Evolutionary conservation across 139 green algal genomes (phyloP).

Genomic region (Nannochloris sp.): DNA sequence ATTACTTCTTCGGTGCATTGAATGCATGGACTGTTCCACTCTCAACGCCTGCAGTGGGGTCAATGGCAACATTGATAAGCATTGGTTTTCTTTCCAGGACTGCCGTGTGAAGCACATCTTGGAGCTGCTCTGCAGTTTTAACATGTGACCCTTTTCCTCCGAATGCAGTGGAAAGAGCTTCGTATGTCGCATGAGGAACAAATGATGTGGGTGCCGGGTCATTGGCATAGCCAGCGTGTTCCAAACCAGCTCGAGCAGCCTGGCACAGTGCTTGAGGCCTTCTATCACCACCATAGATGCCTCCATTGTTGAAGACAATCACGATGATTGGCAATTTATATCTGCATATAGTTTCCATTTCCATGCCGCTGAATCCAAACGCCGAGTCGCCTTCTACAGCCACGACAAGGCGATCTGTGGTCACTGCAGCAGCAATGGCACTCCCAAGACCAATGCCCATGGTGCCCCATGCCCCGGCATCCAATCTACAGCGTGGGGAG

Average conservation of each 20-base stretch:
- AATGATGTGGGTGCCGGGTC: conserved; percentile 70
- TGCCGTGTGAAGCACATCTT: conserved; percentile 24
- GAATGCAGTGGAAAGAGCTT: conserved; percentile 62
- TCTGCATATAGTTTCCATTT: conserved; percentile 60
- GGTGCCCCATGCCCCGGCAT: conserved; percentile 74
- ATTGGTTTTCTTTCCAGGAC: conserved; percentile 31
- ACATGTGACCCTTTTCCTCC: conserved; percentile 41
- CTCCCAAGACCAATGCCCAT: conserved; percentile 74
- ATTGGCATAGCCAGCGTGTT: conserved; percentile 17
- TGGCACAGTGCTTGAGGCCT: conserved; percentile 23
- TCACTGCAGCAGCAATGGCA: conserved; percentile 26
- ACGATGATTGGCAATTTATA: conserved; percentile 67
- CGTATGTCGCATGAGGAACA: conserved; percentile 46
- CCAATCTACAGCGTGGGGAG: conserved; percentile 52
- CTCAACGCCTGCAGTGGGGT: conserved; percentile 63
- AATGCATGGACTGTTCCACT: conserved; percentile 60
- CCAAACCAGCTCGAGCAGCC: conserved; percentile 30
- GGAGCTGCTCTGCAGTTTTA: conserved; percentile 33
- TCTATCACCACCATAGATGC: conserved; percentile 73
- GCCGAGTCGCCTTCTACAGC: conserved; percentile 74
- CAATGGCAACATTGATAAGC: conserved; percentile 60
- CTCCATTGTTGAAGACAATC: conserved; percentile 73
- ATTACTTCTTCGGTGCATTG: conserved; percentile 31
- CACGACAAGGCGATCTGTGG: conserved; percentile 38
- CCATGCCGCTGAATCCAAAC: conserved; percentile 75